These are phyloP conservation scores for Beauveria australis DNA, from an alignment of 2,329 filamentous ascomycete genomes.

Conservation along the genomic window DNA sequence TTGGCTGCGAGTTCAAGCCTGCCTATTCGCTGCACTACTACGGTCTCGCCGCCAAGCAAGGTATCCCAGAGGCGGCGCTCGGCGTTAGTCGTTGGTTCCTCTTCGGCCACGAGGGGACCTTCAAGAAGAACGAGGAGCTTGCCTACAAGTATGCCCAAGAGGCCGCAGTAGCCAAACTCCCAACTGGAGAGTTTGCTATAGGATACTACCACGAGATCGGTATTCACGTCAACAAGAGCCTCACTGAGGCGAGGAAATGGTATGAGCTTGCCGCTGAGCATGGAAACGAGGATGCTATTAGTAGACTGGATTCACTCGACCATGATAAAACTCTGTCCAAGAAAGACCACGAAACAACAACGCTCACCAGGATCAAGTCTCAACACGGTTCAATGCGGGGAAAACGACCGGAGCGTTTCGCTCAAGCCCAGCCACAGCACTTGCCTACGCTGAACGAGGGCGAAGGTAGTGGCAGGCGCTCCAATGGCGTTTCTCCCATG, in stretches of 20 bases:
- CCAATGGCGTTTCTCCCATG: conserved; percentile 29
- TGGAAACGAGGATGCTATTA: conserved; percentile 82
- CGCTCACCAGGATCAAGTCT: conserved; percentile 79
- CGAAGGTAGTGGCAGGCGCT: conserved; percentile 16
- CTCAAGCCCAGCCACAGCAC: conserved; percentile 32
- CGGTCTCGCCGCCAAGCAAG: conserved; percentile 82
- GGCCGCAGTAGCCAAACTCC: conserved; percentile 70
- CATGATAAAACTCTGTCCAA: conserved; percentile 79
- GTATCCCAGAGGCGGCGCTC: conserved; percentile 87
- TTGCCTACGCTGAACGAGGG: conserved; percentile 43
- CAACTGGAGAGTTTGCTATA: conserved; percentile 92
- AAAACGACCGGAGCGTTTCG: conserved; percentile 52
- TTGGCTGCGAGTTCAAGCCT: conserved; percentile 92
- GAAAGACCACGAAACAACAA: conserved; percentile 86
- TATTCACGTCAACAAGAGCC: conserved; percentile 77
- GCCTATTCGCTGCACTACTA: conserved; percentile 93
- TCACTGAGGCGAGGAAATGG: conserved; percentile 78
- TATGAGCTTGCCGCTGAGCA: conserved; percentile 83
- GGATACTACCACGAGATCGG: conserved; percentile 98
- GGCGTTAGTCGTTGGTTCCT: conserved; percentile 98
- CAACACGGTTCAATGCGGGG: conserved; percentile 63
- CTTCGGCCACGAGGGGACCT: conserved; percentile 85
- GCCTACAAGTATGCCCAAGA: conserved; percentile 86
- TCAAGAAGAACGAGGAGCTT: conserved; percentile 90
- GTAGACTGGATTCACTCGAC: conserved; percentile 74